Conservation (phyloP, 768 basidiomycete genomes). For the Russula earlei region DNA sequence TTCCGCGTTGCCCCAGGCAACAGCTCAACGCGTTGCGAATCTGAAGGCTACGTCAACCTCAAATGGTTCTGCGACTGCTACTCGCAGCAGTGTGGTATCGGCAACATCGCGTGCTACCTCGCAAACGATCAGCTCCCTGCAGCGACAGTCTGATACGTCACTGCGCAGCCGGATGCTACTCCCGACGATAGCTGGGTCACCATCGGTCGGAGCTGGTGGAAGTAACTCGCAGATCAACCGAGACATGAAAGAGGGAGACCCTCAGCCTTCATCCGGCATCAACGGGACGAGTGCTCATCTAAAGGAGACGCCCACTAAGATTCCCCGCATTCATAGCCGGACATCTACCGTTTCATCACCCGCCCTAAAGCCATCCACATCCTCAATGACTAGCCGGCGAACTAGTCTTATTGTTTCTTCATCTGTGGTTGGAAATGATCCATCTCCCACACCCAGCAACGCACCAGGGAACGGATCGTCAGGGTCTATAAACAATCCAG, state of each 20-base stretch:
- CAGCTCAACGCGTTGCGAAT: conserved; percentile 77
- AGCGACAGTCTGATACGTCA: conserved; percentile 78
- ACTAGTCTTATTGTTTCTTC: conserved; percentile 49
- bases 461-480: conserved; percentile 25
- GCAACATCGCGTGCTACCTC: conserved; percentile 68
- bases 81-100: conserved; percentile 39
- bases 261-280: conserved; percentile 41
- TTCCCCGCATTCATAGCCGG: conserved; percentile 84
- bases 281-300: conserved; percentile 44
- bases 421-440: conserved; percentile 47
- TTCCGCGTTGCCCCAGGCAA: conserved; percentile 68
- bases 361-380: conserved; percentile 46
- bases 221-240: conserved; percentile 28
- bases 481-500: conserved; percentile 16
- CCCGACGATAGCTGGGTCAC: conserved; percentile 90
- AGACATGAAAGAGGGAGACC: conserved; percentile 45
- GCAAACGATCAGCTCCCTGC: conserved; percentile 79
- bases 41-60: conserved; percentile 50
- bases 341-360: conserved; percentile 70
- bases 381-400: conserved; percentile 44
- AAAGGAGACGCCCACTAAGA: conserved; percentile 89
- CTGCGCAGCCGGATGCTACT: conserved; percentile 65
- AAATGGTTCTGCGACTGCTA: conserved; percentile 34
- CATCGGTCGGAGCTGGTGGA: conserved; percentile 65
- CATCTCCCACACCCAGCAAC: conserved; percentile 46